Evolutionary conservation across 106 monocot species (phyloP).

Genomic region (Dioscorea alata): DNA sequence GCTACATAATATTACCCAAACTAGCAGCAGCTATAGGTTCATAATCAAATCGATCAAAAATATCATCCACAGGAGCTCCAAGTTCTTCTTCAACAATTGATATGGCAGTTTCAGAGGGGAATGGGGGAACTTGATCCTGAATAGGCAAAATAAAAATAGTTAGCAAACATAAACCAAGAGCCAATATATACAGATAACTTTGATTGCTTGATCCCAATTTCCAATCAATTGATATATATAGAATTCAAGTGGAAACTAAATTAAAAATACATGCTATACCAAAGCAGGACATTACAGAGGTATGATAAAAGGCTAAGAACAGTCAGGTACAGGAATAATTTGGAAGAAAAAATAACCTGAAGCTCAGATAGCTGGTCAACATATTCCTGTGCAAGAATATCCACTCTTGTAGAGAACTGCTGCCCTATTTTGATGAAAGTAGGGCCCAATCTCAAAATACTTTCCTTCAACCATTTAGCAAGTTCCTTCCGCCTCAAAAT

Average conservation of each 20-base stretch:
- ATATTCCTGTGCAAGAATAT: constrained; percentile 97
- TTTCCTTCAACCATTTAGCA: constrained; percentile 98
- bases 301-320: neutral
- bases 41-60: constrained; percentile 93
- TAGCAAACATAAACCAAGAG: no score
- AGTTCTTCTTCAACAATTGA: constrained; percentile 99
- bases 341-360: constrained; percentile 47
- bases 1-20: constrained; percentile 51
- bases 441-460: constrained; percentile 92
- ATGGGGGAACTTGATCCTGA: constrained; percentile 99
- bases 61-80: constrained; percentile 49
- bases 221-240: neutral
- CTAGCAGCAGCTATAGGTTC: constrained; percentile 99
- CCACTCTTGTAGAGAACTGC: constrained; percentile 98
- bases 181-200: no score
- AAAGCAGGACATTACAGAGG: neutral
- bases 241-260: no score
- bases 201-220: no score
- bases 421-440: constrained; percentile 99
- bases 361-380: constrained; percentile 98
- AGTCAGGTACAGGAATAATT: constrained; percentile 11
- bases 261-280: neutral
- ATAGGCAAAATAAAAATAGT: neutral
- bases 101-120: constrained; percentile 80
- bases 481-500: constrained; percentile 59